These are phyloP conservation scores for Gregarina niphandrodes DNA, from an alignment of 169 alveolate species.

Conservation along the genomic window DNA sequence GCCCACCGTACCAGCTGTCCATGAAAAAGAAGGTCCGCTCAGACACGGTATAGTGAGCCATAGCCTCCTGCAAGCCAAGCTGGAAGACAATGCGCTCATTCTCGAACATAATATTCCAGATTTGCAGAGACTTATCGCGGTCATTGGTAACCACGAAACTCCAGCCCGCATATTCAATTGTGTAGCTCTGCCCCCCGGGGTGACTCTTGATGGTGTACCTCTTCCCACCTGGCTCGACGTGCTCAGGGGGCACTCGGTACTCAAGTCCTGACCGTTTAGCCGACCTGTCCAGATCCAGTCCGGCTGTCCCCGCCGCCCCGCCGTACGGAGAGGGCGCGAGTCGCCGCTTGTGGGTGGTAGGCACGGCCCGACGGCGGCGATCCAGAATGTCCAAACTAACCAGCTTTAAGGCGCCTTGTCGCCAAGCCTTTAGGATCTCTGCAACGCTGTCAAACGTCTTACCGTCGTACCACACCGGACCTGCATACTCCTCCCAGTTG, in stretches of 20 bases:
- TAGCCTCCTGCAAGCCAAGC: slow-evolving; percentile 28
- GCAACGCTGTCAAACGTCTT: not conserved
- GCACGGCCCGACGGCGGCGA: not conserved
- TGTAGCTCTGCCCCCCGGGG: slow-evolving; percentile 19
- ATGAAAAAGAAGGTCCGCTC: slow-evolving; percentile 32
- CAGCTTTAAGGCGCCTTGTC: no score
- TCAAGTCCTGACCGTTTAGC: slow-evolving; percentile 17
- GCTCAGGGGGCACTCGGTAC: slow-evolving; percentile 31
- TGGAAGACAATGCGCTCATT: slow-evolving; percentile 31
- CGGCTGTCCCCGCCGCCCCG: not conserved
- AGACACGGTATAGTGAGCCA: slow-evolving; percentile 33
- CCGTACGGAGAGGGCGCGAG: no score
- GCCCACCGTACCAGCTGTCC: slow-evolving; percentile 37
- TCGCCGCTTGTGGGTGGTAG: not conserved
- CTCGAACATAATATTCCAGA: slow-evolving; percentile 24
- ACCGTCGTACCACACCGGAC: not conserved
- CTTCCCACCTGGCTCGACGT: slow-evolving; percentile 30
- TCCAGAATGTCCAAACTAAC: not conserved
- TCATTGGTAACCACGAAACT: slow-evolving; percentile 23
- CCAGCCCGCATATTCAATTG: slow-evolving; percentile 30
- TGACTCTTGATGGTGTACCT: slow-evolving; percentile 18
- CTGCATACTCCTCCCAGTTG: not conserved
- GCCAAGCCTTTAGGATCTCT: not conserved
- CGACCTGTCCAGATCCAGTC: not conserved
- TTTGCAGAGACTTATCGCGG: slow-evolving; percentile 25